Evolutionary conservation across 2,329 filamentous ascomycete species (phyloP).

Genomic region (Trichoderma semiorbis): DNA sequence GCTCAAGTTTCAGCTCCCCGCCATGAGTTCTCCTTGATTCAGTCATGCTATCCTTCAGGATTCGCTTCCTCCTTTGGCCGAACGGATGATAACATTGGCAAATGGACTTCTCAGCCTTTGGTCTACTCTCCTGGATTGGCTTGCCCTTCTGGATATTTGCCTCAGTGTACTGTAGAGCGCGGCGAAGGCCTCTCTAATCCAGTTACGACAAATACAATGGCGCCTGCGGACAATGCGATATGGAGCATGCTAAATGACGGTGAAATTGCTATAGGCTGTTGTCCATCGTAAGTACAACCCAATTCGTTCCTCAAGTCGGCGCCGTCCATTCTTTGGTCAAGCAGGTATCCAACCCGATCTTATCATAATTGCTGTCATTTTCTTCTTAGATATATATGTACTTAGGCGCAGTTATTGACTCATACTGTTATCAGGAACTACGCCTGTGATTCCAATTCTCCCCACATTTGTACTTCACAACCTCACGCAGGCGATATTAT

Average conservation of each 20-base stretch:
- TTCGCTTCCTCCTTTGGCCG: neutral
- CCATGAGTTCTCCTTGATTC: neutral
- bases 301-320: neutral
- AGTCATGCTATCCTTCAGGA: neutral
- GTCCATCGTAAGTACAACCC: neutral
- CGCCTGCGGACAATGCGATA: neutral
- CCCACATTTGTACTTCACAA: neutral
- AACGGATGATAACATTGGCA: neutral
- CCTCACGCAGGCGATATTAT: neutral
- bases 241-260: neutral
- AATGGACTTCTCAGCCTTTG: neutral
- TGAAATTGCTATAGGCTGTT: neutral
- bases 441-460: neutral
- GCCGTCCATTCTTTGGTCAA: neutral
- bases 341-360: neutral
- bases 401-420: neutral
- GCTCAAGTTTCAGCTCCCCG: neutral
- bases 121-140: neutral
- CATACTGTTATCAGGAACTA: neutral
- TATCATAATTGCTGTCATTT: neutral
- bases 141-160: neutral
- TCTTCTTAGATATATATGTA: neutral
- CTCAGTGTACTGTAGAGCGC: neutral
- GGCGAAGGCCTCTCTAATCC: neutral
- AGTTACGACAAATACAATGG: neutral